Percentiles rank a stretch among this genome's conserved stretches.
Conservation (phyloP, 306 rosid species). For the Delonix regia region DNA sequence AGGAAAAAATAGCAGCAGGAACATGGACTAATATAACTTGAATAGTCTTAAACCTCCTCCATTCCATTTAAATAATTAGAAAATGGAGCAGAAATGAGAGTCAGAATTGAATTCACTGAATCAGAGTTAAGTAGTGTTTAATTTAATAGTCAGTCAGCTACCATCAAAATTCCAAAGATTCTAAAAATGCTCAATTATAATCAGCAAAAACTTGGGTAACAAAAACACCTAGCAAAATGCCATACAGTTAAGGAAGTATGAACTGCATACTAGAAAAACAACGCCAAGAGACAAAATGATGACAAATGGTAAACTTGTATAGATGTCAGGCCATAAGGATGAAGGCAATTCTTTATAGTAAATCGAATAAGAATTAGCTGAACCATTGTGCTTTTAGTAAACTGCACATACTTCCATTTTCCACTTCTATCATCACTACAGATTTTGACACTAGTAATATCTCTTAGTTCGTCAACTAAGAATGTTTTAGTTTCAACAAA, state of each 20-base stretch:
- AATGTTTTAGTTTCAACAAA: not conserved
- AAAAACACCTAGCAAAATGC: not conserved
- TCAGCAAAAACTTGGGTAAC: not conserved
- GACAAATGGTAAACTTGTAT: not conserved
- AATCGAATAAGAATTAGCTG: not conserved
- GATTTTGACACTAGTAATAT: not conserved
- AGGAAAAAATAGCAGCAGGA: not conserved
- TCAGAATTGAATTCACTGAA: not conserved
- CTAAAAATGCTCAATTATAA: not conserved
- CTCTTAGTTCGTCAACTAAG: not conserved
- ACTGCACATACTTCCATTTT: not conserved
- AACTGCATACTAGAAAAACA: not conserved
- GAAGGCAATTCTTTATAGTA: not conserved
- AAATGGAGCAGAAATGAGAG: not conserved
- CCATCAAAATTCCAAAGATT: not conserved
- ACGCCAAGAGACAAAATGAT: not conserved
- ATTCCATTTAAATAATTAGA: not conserved
- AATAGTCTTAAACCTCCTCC: not conserved
- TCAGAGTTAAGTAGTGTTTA: not conserved
- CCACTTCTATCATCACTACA: not conserved
- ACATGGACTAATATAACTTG: not conserved
- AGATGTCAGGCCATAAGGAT: not conserved
- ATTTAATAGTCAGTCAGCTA: not conserved
- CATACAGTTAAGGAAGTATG: not conserved
- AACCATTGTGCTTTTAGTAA: not conserved